Evolutionary conservation across 2,329 filamentous ascomycete species (phyloP).

Genomic region (Pseudogymnoascus sp.): DNA sequence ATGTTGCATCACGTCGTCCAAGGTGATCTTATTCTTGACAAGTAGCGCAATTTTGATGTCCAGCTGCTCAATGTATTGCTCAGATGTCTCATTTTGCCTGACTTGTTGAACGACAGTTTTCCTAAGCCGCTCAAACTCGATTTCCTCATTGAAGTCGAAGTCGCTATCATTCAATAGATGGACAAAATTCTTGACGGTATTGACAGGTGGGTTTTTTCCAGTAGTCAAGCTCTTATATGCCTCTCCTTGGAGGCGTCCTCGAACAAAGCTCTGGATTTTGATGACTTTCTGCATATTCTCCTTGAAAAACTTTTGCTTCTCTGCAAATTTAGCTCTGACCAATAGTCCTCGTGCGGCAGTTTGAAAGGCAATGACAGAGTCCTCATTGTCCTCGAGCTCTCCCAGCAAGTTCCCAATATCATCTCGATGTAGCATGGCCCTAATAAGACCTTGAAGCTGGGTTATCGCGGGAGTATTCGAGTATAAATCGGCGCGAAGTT

Average conservation of each 20-base stretch:
- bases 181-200: constrained; percentile 95
- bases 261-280: constrained; percentile 95
- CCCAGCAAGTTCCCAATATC: constrained; percentile 66
- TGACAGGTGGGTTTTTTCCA: constrained; percentile 93
- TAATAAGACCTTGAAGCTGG: constrained; percentile 64
- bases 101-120: constrained; percentile 98
- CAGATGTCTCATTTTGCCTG: constrained; percentile 89
- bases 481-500: constrained; percentile 62
- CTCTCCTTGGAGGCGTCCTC: constrained; percentile 90
- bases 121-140: constrained; percentile 89
- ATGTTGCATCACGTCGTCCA: constrained; percentile 95
- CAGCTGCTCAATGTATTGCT: constrained; percentile 96
- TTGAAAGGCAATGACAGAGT: constrained; percentile 67
- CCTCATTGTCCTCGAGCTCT: constrained; percentile 76
- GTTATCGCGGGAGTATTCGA: constrained; percentile 60
- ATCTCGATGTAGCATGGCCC: constrained; percentile 71
- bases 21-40: constrained; percentile 98
- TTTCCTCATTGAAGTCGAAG: constrained; percentile 97
- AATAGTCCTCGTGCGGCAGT: constrained; percentile 64
- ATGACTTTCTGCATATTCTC: constrained; percentile 99
- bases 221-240: constrained; percentile 95
- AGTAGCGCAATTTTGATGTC: constrained; percentile 98
- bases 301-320: constrained; percentile 82
- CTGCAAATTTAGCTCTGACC: constrained; percentile 66
- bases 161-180: constrained; percentile 96